Evolutionary conservation across 768 basidiomycete species (phyloP), one percentile per base, ranked within the genome.

Genomic region (Kwoniella sp.): DNA sequence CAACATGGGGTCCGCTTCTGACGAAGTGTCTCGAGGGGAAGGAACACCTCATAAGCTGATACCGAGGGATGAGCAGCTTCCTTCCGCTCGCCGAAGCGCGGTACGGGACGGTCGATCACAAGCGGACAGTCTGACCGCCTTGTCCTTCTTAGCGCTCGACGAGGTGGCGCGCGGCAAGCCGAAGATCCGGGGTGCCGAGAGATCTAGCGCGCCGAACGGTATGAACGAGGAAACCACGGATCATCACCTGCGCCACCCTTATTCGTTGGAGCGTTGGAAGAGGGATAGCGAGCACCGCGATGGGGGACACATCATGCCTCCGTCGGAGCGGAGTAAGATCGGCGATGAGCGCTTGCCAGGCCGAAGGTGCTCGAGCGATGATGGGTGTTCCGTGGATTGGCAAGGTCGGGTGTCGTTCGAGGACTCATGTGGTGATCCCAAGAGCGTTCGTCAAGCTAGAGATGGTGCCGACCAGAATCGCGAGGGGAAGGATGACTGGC

Each of bases 321-420:
- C 50, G n/a, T 45, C 42, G 17, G 50, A 52, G 25, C 25, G 50
- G n/a, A 44, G 42, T 20, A 52, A 52, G 36, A 52, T 52, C 14
- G 50, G 50, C 3, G 15, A 43, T 0, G 38, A 50, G 14, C 32
- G 38, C 15, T 23, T 50, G 7, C 38, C 48, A 6, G 48, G 48
- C 20, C 20, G 48, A 50, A 12, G 29, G 28, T 19, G 32, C 48
- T 5, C 28, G 26, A 9, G 10, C 23, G 23, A 33, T 14, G 23
- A 47, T n/a, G n/a, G n/a, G n/a, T n/a, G n/a, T n/a, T n/a, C 25
- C 26, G 11, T 22, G 29, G 28, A n/a, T 11, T 27, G 23, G 14
- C 12, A n/a, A 19, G 7, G 17, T 7, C 22, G 8, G 34, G 14
- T n/a, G 44, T 3, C 5, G 46, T 6, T 2, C 20, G 32, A 10